Conservation (phyloP, 108 stramenopile genomes). For the Skeletonema grethae region DNA sequence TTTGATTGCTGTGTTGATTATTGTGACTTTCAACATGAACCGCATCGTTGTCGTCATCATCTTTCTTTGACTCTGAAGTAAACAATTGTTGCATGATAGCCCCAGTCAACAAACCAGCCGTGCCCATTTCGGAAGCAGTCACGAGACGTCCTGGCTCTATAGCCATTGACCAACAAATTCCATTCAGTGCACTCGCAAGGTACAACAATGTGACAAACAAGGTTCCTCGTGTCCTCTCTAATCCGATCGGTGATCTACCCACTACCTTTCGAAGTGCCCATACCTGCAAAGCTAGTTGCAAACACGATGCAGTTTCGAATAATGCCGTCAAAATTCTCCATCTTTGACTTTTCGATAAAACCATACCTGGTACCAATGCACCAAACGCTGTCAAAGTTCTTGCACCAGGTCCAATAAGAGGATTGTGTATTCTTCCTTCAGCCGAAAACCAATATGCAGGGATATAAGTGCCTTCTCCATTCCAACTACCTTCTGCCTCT, state of each 20-base stretch:
- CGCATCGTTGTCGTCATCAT: not conserved
- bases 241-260: slow-evolving; percentile 23
- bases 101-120: slow-evolving; percentile 37
- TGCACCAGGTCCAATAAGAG: slow-evolving; percentile 44
- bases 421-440: slow-evolving; percentile 46
- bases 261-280: slow-evolving; percentile 24
- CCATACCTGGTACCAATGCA: slow-evolving; percentile 44
- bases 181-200: slow-evolving; percentile 26
- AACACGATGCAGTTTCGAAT: slow-evolving; percentile 34
- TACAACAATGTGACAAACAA: slow-evolving; percentile 18
- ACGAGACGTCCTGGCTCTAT: slow-evolving; percentile 35
- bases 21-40: not conserved
- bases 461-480: slow-evolving; percentile 44
- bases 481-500: slow-evolving; percentile 45
- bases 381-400: slow-evolving; percentile 51
- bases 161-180: slow-evolving; percentile 41
- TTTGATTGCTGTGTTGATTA: slow-evolving; percentile 3
- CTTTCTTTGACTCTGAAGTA: not conserved
- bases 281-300: slow-evolving; percentile 28
- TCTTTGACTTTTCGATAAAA: slow-evolving; percentile 39
- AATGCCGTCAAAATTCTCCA: slow-evolving; percentile 34
- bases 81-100: slow-evolving; percentile 24
- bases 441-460: slow-evolving; percentile 47
- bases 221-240: slow-evolving; percentile 43
- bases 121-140: slow-evolving; percentile 50